A percentile compares a stretch with the other conserved stretches of the same genome.
These are phyloP conservation scores for Sporothrix humicola DNA, from an alignment of 2,329 filamentous ascomycete species.

Conservation along the genomic window DNA sequence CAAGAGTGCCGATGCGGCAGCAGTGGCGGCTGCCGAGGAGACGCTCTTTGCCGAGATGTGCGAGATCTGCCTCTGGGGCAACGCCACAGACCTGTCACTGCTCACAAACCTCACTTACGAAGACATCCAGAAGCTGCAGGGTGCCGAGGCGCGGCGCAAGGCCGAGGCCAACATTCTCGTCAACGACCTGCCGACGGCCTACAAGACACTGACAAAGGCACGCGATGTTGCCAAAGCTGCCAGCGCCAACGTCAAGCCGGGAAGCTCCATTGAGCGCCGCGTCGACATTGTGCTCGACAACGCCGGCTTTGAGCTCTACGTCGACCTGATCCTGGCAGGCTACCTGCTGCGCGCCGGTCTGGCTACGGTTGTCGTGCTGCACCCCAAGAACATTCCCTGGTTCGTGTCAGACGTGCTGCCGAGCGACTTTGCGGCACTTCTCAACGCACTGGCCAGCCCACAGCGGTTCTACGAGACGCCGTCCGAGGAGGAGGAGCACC, in stretches of 20 bases:
- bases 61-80: conserved; percentile 96
- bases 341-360: conserved; percentile 85
- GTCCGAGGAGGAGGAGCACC: conserved; percentile 69
- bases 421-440: conserved; percentile 79
- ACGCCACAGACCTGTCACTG: conserved; percentile 91
- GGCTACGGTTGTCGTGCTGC: conserved; percentile 84
- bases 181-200: conserved; percentile 71
- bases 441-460: conserved; percentile 79
- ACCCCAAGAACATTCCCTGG: conserved; percentile 96
- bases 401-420: conserved; percentile 96
- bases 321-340: conserved; percentile 89
- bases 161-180: conserved; percentile 90
- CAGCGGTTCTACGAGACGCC: conserved; percentile 78
- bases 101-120: conserved; percentile 90
- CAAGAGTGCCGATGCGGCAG: conserved; percentile 58
- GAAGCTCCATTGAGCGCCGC: conserved; percentile 60
- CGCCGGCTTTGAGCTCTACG: conserved; percentile 94
- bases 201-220: conserved; percentile 40
- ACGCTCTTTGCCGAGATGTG: conserved; percentile 90
- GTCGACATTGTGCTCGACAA: conserved; percentile 98
- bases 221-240: conserved; percentile 34
- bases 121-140: conserved; percentile 96
- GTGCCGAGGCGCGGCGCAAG: conserved; percentile 80
- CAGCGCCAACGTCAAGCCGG: neutral
- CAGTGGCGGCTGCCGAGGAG: conserved; percentile 67